Evolutionary conservation across 2,329 filamentous ascomycete species (phyloP), one percentile per base, ranked within the genome.

Genomic region (Magnaporthiopsis rhizophila): DNA sequence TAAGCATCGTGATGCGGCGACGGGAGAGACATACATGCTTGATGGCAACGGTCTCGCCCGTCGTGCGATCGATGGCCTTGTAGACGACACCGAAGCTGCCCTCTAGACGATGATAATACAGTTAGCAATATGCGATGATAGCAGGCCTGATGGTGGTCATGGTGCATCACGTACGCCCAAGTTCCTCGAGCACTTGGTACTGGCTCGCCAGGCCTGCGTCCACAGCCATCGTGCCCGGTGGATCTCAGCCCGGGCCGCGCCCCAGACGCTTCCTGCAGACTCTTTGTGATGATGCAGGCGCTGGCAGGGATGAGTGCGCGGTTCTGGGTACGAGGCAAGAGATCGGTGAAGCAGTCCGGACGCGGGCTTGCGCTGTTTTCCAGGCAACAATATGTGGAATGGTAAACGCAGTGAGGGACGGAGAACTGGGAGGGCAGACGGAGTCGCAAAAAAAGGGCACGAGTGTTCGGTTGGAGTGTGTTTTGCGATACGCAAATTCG

Each of bases 31-130:
- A 73, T 81, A 95, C 92, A 82, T 96, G 92, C 78, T 99, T 99
- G 77, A 99, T 95, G 38, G 95, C 95, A 64, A 98, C 95, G 57
- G 93, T 89, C 72, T 97, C 92, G 68, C 94, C 94, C 0, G 94
- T 97, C 34, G 86, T 81, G 74, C 88, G 91, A 72, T 98, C 92
- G 72, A 97, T 93, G 62, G 92, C 95, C 76, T 97, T 97, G 83
- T 96, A 99, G 38, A 99, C 95, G 59, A 94, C 88, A 65, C 95
- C 95, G 76, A 99, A 99, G 76, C 93, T 97, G 65, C 94, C 94
- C 77, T 91, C 59, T 64, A 32, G 60, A 50, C 24, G 38, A 11
- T 45, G 28, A 38, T 24, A 58, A 30, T 18, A 38, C 34, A 36
- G 45, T 53, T 53, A 53, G 45, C 45, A 53, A 53, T 15, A 62